These are phyloP conservation scores for Calonectria naviculata DNA, from an alignment of 2,329 filamentous ascomycete genomes.

Conservation along the genomic window DNA sequence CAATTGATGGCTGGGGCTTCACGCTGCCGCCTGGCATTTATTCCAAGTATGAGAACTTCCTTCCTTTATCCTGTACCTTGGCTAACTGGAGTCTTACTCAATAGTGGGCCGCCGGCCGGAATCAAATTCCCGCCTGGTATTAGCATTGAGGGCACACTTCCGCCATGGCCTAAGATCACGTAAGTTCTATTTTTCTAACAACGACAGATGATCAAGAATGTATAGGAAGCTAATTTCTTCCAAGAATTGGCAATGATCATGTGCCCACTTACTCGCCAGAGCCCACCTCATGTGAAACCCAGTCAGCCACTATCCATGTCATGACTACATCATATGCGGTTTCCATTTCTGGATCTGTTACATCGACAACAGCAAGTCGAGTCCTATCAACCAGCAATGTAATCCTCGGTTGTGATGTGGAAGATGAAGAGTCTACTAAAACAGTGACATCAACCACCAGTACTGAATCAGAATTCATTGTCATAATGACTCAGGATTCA, in stretches of 20 bases:
- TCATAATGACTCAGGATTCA: slow-evolving; percentile 2
- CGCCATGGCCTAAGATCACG: slow-evolving; percentile 25
- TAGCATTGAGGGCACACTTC: slow-evolving; percentile 18
- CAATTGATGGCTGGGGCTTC: slow-evolving; percentile 14
- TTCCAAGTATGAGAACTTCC: slow-evolving; percentile 1
- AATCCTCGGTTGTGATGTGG: slow-evolving; percentile 17
- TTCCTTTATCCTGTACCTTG: neutral
- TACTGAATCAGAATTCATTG: neutral
- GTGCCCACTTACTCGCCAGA: slow-evolving; percentile 10
- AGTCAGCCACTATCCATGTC: slow-evolving; percentile 16
- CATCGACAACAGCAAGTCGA: slow-evolving; percentile 12
- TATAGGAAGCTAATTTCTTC: neutral
- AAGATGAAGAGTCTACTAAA: slow-evolving; percentile 5
- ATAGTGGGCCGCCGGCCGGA: slow-evolving; percentile 18
- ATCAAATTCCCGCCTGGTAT: slow-evolving; percentile 15
- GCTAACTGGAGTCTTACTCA: neutral
- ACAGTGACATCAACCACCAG: neutral
- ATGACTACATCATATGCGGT: slow-evolving; percentile 22
- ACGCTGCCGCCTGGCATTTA: slow-evolving; percentile 21
- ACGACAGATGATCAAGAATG: neutral
- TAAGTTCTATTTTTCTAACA: slow-evolving; percentile 4
- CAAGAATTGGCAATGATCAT: slow-evolving; percentile 15
- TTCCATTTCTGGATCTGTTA: slow-evolving; percentile 6
- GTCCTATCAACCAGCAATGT: slow-evolving; percentile 10
- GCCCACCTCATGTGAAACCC: slow-evolving; percentile 19